phyloP scores from a whole-genome alignment of 2,329 filamentous ascomycete species.

The Gaeumannomyces sp. region DNA sequence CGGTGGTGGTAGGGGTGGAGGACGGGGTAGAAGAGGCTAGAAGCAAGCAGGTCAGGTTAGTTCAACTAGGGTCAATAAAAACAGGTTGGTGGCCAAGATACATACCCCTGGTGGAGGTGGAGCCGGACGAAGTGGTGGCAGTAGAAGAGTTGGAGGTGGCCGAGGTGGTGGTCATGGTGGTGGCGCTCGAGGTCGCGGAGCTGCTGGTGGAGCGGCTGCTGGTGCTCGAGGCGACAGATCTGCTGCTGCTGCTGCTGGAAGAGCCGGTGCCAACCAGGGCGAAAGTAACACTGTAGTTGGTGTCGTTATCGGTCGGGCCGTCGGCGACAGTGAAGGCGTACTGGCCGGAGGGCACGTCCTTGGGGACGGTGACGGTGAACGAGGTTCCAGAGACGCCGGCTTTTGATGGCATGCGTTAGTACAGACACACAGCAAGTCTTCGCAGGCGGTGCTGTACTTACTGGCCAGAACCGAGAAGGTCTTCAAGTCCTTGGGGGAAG shows the following conservation, averaged over 20 bases:
- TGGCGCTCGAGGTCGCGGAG: not conserved
- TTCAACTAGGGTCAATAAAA: not conserved
- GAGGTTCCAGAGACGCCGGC: slow-evolving; percentile 27
- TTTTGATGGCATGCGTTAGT: slow-evolving; percentile 17
- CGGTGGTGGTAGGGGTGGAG: not conserved
- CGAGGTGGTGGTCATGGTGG: not conserved
- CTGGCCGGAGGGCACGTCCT: slow-evolving; percentile 29
- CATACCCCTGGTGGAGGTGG: slow-evolving; percentile 3
- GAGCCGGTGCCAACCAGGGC: slow-evolving; percentile 22
- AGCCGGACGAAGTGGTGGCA: not conserved
- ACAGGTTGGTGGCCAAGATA: not conserved
- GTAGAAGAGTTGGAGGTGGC: not conserved
- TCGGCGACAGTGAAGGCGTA: slow-evolving; percentile 43
- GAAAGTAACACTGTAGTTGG: slow-evolving; percentile 41
- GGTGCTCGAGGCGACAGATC: not conserved
- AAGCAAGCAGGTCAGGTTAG: not conserved
- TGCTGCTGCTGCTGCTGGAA: slow-evolving; percentile 16
- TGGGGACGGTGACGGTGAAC: slow-evolving; percentile 32
- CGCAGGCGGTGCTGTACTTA: slow-evolving; percentile 21
- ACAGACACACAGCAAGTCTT: not conserved
- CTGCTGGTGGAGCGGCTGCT: not conserved
- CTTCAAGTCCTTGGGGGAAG: slow-evolving; percentile 25
- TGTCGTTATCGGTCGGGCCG: slow-evolving; percentile 17
- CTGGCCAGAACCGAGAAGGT: slow-evolving; percentile 28
- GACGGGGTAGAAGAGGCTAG: not conserved